Evolutionary conservation across 2,329 filamentous ascomycete species (phyloP), one percentile per base, ranked within the genome.

Genomic region (Colletotrichum higginsianum): DNA sequence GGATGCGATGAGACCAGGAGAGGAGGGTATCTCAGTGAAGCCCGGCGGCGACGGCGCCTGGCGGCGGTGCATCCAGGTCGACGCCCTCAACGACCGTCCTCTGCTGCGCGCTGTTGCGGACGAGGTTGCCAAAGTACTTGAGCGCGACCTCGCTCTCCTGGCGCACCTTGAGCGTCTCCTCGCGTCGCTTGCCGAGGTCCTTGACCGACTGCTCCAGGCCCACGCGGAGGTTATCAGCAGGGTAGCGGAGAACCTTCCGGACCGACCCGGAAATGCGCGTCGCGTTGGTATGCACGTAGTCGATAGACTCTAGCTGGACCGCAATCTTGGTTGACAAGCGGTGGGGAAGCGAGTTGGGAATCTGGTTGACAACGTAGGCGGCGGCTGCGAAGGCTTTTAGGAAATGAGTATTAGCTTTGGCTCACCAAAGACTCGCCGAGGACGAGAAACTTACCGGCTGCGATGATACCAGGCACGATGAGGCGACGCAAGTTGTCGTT

Each of bases 221-320:
- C 53, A 94, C 91, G 65, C 95, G 92, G 9, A 99, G 89, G 77
- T 94, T 95, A 78, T 96, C 93, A 1, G 95, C 94, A 0, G 96
- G 96, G 77, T 93, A 91, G 71, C 94, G 94, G 49, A 99, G 89
- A 11, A 98, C 94, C 79, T 95, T 94, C 75, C 96, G 94, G 52
- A 98, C 94, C 66, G 97, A 93, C 35, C 90, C 88, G 26, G 94
- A 92, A 78, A 99, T 97, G 65, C 96, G 93, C 21, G 89, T 86
- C 55, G 95, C 91, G 84, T 99, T 99, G 75, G 90, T 84, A 82
- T 99, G 96, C 1, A 96, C 94, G 79, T 98, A 99, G 84, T 99
- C 96, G 78, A 98, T 91, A 21, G 93, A 89, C 9, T 89, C 85
- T 47, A 99, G 91, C 77, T 95, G 94, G 42, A 90, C 86, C 2